These are phyloP conservation scores for Hyaloscypha bicolor DNA, from an alignment of 495 filamentous ascomycete genomes.

Conservation along the genomic window DNA sequence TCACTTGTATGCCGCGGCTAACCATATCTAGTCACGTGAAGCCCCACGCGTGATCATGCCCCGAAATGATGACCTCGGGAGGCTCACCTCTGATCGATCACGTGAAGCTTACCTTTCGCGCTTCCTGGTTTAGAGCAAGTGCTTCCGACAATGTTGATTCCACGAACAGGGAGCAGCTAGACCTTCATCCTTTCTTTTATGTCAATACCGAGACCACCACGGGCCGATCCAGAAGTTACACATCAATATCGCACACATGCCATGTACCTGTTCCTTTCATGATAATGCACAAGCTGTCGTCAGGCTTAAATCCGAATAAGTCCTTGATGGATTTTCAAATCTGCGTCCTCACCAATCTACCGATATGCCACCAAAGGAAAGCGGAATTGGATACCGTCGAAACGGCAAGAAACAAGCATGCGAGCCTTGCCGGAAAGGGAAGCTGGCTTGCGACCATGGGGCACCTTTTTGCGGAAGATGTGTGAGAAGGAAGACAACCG, in stretches of 20 bases:
- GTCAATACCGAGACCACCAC: background rate
- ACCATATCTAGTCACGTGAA: too few relatives aligned
- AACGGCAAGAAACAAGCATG: conserved; percentile 56
- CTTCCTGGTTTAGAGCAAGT: too few relatives aligned
- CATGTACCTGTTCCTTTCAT: background rate
- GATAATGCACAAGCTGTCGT: background rate
- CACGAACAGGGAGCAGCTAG: too few relatives aligned
- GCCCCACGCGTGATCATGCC: too few relatives aligned
- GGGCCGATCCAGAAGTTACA: background rate
- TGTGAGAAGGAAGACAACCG: conserved; percentile 38
- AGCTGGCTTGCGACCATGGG: conserved; percentile 52
- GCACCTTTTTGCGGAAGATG: conserved; percentile 50
- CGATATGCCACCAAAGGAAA: conserved; percentile 16
- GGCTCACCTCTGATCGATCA: too few relatives aligned
- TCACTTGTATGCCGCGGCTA: too few relatives aligned
- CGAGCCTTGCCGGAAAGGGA: conserved; percentile 56
- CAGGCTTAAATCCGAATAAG: background rate
- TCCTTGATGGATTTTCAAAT: background rate
- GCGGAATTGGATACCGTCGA: conserved; percentile 36
- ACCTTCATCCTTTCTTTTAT: too few relatives aligned
- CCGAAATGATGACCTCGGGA: too few relatives aligned
- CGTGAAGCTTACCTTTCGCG: too few relatives aligned
- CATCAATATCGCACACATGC: background rate
- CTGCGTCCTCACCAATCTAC: background rate
- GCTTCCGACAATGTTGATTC: too few relatives aligned